Conservation (phyloP, 2,329 filamentous ascomycete genomes). For the Talaromyces atroroseus region DNA sequence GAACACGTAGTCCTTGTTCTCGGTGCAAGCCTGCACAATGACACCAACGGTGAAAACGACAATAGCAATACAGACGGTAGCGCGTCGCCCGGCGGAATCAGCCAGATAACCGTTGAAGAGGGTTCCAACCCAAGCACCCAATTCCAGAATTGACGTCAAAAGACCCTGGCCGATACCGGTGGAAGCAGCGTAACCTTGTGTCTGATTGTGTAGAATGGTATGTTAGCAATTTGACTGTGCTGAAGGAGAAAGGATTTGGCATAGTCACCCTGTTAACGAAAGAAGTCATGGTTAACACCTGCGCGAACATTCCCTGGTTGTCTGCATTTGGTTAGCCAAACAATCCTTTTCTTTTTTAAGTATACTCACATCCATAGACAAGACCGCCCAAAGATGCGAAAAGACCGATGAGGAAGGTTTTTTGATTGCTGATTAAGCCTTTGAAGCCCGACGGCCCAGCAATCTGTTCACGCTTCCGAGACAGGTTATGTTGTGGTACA, state of each 20-base stretch:
- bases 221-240: neutral
- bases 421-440: conserved; percentile 49
- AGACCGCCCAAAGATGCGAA: conserved; percentile 51
- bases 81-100: conserved; percentile 30
- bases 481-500: conserved; percentile 11
- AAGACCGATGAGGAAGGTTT: conserved; percentile 51
- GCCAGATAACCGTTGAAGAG: conserved; percentile 34
- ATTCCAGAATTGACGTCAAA: conserved; percentile 37
- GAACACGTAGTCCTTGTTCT: conserved; percentile 28
- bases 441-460: conserved; percentile 40
- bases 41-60: conserved; percentile 33
- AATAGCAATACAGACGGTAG: conserved; percentile 30
- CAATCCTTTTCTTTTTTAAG: neutral
- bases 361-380: conserved; percentile 52
- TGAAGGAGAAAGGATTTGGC: conserved; percentile 20
- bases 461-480: conserved; percentile 30
- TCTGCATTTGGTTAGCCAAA: conserved; percentile 29
- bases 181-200: conserved; percentile 22
- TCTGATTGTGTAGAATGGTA: conserved; percentile 15
- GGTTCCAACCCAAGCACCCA: conserved; percentile 36
- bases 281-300: conserved; percentile 52
- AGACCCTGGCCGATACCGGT: conserved; percentile 27
- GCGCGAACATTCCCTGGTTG: conserved; percentile 73
- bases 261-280: conserved; percentile 43
- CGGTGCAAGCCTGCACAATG: conserved; percentile 32